Base-by-base conservation (phyloP, 2,329 filamentous ascomycete species). In the Xylariaceae sp. region DNA sequence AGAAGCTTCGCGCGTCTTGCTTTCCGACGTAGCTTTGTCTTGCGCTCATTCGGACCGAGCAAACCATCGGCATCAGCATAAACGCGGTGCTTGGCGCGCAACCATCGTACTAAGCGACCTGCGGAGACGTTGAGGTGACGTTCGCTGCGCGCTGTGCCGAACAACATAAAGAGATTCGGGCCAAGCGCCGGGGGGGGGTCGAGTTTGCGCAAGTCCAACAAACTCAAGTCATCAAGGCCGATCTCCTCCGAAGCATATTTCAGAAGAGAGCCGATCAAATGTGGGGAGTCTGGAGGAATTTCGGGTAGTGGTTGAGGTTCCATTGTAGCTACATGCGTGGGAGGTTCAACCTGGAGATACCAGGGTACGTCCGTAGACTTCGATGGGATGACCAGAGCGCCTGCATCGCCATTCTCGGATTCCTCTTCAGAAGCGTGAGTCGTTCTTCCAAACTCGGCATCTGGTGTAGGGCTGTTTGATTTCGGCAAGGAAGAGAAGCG, bases 61-160 rank as follows among this genome's bases (percentile, higher is more conserved):
- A 97, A 73, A 0, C 94, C 94, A 67, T 96, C 94, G 0, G 94
- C 92, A 61, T 85, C 81, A 0, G 92, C 89, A 2, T 80, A 75
- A 36, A 97, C 74, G 51, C 85, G 84, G 70, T 89, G 83, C 12
- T 84, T 81, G 40, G 80, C 84, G 49, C 91, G 80, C 42, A 96
- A 74, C 87, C 89, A 96, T 54, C 92, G 83, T 59, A 92, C 89
- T 22, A 96, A 80, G n/a, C 90, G 84, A 66, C 95, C 91, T 0
- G 92, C 90, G 1, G 89, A 89, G 19, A 96, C 87, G 67, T 96
- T 92, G 34, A 99, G 76, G 73, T 99, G 94, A 49, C 92, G 91
- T 70, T 96, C 89, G 64, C 89, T 95, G 54, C 94, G 86, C 13
- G 92, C 89, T 8, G 91, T 96, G 39, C 88, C 91, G 59, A 99